A percentile compares a stretch with the other conserved stretches of the same genome.
Evolutionary conservation across 257 asterid genomes (phyloP).

Genomic region (Mitragyna speciosa): DNA sequence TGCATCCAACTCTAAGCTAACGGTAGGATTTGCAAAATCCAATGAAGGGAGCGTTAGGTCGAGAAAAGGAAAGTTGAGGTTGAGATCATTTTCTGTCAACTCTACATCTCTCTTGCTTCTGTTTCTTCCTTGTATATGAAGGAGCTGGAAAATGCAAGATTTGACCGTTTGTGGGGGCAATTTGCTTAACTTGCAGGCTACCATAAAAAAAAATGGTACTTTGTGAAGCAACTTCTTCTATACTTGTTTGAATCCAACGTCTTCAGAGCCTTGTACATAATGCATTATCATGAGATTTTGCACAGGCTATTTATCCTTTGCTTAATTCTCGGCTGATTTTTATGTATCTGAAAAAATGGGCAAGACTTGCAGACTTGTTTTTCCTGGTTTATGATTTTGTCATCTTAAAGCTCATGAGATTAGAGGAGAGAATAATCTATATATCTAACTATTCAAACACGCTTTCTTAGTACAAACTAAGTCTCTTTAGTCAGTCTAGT

Average conservation of each 20-base stretch:
- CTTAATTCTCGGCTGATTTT: conserved; percentile 1
- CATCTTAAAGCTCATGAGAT: not conserved
- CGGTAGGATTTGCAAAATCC: conserved; percentile 40
- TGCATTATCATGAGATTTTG: not conserved
- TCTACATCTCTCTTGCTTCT: not conserved
- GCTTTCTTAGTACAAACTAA: not conserved
- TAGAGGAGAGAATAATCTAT: not conserved
- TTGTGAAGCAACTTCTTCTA: conserved; percentile 11
- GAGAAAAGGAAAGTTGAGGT: conserved; percentile 41
- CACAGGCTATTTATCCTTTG: not conserved
- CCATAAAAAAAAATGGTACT: conserved; percentile 26
- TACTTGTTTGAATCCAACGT: conserved; percentile 14
- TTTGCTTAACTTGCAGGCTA: conserved; percentile 67
- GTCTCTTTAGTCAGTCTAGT: too few relatives aligned
- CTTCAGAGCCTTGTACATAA: not conserved
- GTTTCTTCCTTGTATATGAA: conserved; percentile 43
- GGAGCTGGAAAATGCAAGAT: conserved; percentile 32
- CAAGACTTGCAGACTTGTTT: not conserved
- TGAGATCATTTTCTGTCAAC: conserved; percentile 35
- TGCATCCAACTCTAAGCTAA: conserved; percentile 42
- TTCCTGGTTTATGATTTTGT: not conserved
- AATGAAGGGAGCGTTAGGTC: conserved; percentile 41
- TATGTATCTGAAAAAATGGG: not conserved
- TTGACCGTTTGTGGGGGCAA: conserved; percentile 42
- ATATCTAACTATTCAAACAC: not conserved